These are phyloP conservation scores for Petasospora fabianii DNA, from an alignment of 1,139 yeast species.

Conservation along the genomic window DNA sequence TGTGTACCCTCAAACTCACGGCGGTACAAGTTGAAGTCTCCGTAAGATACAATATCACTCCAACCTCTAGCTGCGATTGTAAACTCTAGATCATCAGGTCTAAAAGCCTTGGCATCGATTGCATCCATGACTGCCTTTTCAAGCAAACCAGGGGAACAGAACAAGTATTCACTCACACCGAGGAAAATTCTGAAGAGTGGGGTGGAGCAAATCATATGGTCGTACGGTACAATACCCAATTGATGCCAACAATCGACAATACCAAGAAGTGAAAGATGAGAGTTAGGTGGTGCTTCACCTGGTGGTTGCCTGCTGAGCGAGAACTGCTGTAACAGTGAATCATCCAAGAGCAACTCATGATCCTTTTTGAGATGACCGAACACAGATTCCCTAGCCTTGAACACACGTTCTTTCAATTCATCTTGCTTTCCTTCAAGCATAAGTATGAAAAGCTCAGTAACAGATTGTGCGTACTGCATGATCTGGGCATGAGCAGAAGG, in stretches of 20 bases:
- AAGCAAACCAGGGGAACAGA: constrained; percentile 75
- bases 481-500: constrained; percentile 93
- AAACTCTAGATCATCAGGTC: constrained; percentile 84
- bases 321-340: constrained; percentile 72
- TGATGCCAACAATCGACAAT: constrained; percentile 94
- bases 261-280: constrained; percentile 82
- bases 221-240: constrained; percentile 84
- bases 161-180: constrained; percentile 90
- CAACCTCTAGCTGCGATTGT: constrained; percentile 79
- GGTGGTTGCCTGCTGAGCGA: constrained; percentile 77
- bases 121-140: constrained; percentile 80
- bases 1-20: constrained; percentile 76
- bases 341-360: constrained; percentile 69
- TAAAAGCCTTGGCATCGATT: constrained; percentile 58
- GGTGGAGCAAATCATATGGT: constrained; percentile 94
- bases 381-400: constrained; percentile 67
- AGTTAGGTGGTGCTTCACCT: constrained; percentile 64
- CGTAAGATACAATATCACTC: constrained; percentile 78
- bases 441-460: constrained; percentile 75
- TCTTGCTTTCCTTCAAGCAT: constrained; percentile 69
- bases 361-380: constrained; percentile 59
- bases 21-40: constrained; percentile 70
- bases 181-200: constrained; percentile 88
- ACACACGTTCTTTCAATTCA: constrained; percentile 55
- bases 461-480: constrained; percentile 81